A percentile compares a stretch with the other conserved stretches of the same genome.
Evolutionary conservation across 257 asterid genomes (phyloP).

Genomic region (Solanum appendiculatum): DNA sequence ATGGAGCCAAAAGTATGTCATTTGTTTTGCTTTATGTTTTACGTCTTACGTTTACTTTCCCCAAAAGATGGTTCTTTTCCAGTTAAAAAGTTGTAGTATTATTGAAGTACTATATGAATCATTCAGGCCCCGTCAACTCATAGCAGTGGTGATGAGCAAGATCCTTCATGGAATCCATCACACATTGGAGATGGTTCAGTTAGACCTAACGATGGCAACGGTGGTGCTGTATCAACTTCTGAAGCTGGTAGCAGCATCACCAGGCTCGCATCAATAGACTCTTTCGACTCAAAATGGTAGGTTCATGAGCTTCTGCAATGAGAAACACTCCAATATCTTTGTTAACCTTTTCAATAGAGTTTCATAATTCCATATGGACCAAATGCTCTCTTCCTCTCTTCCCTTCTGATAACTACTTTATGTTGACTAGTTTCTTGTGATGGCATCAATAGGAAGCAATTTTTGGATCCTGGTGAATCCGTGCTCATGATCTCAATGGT

Average conservation of each 20-base stretch:
- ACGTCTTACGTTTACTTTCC: not conserved
- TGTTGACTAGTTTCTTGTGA: not conserved
- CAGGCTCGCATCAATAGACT: slow-evolving; percentile 94
- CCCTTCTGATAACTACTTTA: not conserved
- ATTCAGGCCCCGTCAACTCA: slow-evolving; percentile 3
- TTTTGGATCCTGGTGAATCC: slow-evolving; percentile 95
- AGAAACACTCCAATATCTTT: not conserved
- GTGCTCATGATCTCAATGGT: slow-evolving; percentile 96
- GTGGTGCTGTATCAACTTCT: slow-evolving; percentile 39
- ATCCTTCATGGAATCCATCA: slow-evolving; percentile 75
- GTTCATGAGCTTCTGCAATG: not conserved
- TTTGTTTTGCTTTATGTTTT: not conserved
- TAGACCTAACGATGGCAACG: slow-evolving; percentile 44
- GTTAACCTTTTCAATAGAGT: not conserved
- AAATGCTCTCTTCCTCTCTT: not conserved
- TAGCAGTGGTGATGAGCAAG: slow-evolving; percentile 43
- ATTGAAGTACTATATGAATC: slow-evolving; percentile 14
- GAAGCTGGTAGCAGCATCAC: slow-evolving; percentile 74
- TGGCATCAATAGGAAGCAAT: slow-evolving; percentile 66
- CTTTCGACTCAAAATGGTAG: slow-evolving; percentile 95
- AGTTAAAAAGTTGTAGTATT: slow-evolving; percentile 23
- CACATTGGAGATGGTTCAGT: slow-evolving; percentile 65
- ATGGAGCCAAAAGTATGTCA: slow-evolving; percentile 53
- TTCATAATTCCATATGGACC: not conserved
- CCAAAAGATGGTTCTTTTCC: not conserved